These are phyloP conservation scores for Aspergillus oerlinghausenensis DNA, from an alignment of 2,329 filamentous ascomycete genomes.

Conservation along the genomic window DNA sequence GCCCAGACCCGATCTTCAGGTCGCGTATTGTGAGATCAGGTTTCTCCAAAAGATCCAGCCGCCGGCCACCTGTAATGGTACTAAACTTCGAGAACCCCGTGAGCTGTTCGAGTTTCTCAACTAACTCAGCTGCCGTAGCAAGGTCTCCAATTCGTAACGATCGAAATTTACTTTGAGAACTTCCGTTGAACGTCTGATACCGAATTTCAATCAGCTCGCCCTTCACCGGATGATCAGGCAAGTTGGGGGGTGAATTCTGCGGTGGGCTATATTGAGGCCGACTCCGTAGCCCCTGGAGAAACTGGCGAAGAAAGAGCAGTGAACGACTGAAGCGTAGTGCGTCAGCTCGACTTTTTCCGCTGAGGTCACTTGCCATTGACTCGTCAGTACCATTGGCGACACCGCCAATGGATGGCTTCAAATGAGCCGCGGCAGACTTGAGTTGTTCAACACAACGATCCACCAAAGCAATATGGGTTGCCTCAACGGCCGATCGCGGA, in stretches of 20 bases:
- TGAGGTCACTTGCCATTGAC: conserved; percentile 49
- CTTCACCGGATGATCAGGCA: conserved; percentile 50
- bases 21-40: conserved; percentile 62
- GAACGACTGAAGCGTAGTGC: conserved; percentile 65
- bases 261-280: conserved; percentile 57
- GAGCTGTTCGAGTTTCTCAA: conserved; percentile 60
- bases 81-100: conserved; percentile 75
- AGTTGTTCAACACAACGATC: conserved; percentile 69
- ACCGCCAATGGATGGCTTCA: conserved; percentile 48
- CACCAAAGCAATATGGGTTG: conserved; percentile 65
- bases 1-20: conserved; percentile 59
- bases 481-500: conserved; percentile 45
- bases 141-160: conserved; percentile 62
- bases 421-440: conserved; percentile 55
- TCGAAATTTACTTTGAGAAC: conserved; percentile 56
- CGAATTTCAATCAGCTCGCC: conserved; percentile 64
- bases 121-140: conserved; percentile 67
- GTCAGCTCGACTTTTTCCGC: conserved; percentile 49
- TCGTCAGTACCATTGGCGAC: conserved; percentile 46
- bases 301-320: conserved; percentile 62
- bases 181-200: conserved; percentile 68
- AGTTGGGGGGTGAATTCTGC: conserved; percentile 56
- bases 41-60: conserved; percentile 58
- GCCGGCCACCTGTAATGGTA: conserved; percentile 64
- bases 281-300: conserved; percentile 53